phyloP scores from a whole-genome alignment of 257 asterid species.

The Haberlea rhodopensis region DNA sequence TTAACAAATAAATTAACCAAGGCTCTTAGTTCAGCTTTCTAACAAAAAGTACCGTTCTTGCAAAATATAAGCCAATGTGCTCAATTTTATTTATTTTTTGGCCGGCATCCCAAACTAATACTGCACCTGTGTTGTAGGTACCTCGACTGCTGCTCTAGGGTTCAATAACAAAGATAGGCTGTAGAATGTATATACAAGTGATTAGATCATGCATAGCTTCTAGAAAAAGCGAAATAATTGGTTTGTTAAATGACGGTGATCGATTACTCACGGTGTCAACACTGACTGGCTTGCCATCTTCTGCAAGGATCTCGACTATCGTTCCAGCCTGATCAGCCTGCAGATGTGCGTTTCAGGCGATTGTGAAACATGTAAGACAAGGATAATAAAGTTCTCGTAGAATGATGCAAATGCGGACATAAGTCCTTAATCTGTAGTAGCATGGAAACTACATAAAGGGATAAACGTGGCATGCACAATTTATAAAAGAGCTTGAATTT shows the following conservation, averaged over 20 bases:
- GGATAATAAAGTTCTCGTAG: not conserved
- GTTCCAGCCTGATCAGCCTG: slow-evolving; percentile 85
- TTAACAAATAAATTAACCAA: not conserved
- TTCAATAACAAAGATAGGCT: slow-evolving; percentile 78
- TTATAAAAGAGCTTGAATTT: too few species aligned
- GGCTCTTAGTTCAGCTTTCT: not conserved
- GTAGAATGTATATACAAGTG: slow-evolving; percentile 28
- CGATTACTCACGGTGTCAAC: slow-evolving; percentile 59
- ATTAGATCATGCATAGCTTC: slow-evolving; percentile 21
- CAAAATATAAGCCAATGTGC: too few species aligned
- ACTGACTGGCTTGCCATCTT: slow-evolving; percentile 84
- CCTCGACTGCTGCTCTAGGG: slow-evolving; percentile 41
- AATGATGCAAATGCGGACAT: not conserved
- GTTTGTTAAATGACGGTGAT: slow-evolving; percentile 1
- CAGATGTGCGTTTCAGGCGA: slow-evolving; percentile 15
- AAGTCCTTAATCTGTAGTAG: not conserved
- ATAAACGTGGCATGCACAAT: not conserved
- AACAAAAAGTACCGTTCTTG: not conserved
- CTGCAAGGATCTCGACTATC: slow-evolving; percentile 56
- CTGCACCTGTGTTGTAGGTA: slow-evolving; percentile 6
- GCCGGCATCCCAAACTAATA: slow-evolving; percentile 20
- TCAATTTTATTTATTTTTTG: too few species aligned
- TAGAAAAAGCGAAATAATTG: not conserved
- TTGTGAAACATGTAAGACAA: not conserved
- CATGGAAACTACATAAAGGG: not conserved